Conservation (phyloP, 345 rosid species). For the Eucalyptus curtisii region DNA sequence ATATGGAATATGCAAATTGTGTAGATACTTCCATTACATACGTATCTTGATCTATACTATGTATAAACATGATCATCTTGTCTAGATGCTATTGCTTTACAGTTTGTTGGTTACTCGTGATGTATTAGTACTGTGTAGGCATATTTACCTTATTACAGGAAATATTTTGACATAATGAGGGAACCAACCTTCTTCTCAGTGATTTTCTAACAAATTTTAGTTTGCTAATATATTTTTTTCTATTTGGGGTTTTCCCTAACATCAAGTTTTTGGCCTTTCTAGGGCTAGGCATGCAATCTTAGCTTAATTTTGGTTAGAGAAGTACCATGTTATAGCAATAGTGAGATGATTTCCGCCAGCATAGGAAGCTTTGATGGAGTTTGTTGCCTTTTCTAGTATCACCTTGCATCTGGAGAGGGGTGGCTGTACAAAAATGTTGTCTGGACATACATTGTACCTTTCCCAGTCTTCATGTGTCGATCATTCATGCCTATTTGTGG, state of each 20-base stretch:
- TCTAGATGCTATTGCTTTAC: neutral
- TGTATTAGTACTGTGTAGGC: neutral
- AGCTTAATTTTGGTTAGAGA: neutral
- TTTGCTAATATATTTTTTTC: neutral
- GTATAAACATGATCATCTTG: neutral
- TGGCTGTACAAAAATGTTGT: neutral
- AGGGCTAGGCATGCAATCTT: neutral
- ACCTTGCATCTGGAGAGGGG: neutral
- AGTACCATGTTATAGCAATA: neutral
- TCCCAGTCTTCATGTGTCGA: neutral
- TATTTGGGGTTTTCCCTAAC: neutral
- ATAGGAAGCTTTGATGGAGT: neutral
- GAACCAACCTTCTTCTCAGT: neutral
- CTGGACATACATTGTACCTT: neutral
- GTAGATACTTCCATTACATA: neutral
- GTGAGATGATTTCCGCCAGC: neutral
- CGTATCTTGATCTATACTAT: neutral
- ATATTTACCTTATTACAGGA: neutral
- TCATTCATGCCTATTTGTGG: neutral
- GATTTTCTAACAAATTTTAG: neutral
- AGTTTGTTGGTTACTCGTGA: neutral
- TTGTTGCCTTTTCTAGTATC: neutral
- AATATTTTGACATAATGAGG: neutral
- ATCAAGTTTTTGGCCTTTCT: neutral
- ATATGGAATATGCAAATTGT: neutral